Evolutionary conservation across 805 yeast species (phyloP), one percentile per base, ranked within the genome.

Genomic region (Schizosaccharomyces lindneri): DNA sequence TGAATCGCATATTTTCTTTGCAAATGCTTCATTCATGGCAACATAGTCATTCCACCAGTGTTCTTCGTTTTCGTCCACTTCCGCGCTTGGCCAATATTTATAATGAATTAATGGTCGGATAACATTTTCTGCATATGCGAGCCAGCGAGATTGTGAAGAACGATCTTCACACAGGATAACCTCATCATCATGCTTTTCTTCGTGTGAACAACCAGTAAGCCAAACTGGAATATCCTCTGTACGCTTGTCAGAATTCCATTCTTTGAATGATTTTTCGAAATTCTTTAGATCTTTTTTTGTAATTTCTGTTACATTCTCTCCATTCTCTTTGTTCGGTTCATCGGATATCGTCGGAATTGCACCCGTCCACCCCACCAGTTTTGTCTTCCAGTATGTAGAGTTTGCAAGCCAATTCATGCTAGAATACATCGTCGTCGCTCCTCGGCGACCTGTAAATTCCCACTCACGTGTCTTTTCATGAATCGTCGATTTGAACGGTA

Each of bases 311-410:
- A 29, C 36, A 17, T 3, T 3, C 21, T 51, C 57, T 3, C 11
- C 27, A 29, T 6, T 24, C 27, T 15, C 57, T 24, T 21, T 17
- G 7, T 24, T 51, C 6, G 21, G 7, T 21, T 21, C 51, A 24
- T 51, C 57, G n/a, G 31, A 6, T 9, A 51, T 17, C 17, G 36
- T 51, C n/a, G 57, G 57, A 24, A 93, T 75, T 71, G 88, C 97
- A 59, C 98, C 98, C 0, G 97, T 85, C 98, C 98, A 93, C 1
- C 87, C 97, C 61, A 93, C 81, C 61, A 87, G 73, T 65, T 87
- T 86, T 59, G 89, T 83, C 64, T 88, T 95, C 93, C 96, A 90
- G 27, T 81, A 79, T 0, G 89, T 79, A 9, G 63, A 62, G 41
- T 62, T 21, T 59, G 81, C 80, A 61, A 88, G 73, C 68, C 79